phyloP scores from a whole-genome alignment of 2,329 filamentous ascomycete species.

The Stagonosporopsis chrysanthemi region DNA sequence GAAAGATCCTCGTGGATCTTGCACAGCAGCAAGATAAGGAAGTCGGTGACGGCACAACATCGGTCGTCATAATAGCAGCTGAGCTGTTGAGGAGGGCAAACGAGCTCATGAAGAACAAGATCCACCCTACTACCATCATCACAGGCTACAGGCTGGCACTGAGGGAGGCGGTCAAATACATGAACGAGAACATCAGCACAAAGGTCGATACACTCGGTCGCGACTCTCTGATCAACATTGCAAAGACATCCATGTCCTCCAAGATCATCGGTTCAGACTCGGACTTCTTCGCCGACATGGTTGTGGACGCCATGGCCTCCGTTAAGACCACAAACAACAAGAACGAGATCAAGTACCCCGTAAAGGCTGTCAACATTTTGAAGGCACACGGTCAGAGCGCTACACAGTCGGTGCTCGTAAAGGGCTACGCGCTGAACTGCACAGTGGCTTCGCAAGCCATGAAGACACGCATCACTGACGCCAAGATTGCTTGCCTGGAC shows the following conservation, averaged over 20 bases:
- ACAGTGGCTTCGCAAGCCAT: slow-evolving; percentile 98
- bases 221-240: slow-evolving; percentile 91
- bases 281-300: slow-evolving; percentile 97
- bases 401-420: slow-evolving; percentile 86
- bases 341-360: slow-evolving; percentile 92
- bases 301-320: slow-evolving; percentile 92
- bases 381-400: slow-evolving; percentile 97
- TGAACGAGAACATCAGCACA: slow-evolving; percentile 97
- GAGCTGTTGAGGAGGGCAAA: slow-evolving; percentile 93
- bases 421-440: slow-evolving; percentile 98
- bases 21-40: slow-evolving; percentile 99
- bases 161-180: slow-evolving; percentile 96
- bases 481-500: slow-evolving; percentile 95
- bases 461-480: slow-evolving; percentile 89
- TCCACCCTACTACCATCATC: slow-evolving; percentile 99
- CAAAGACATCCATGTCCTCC: slow-evolving; percentile 98
- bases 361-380: slow-evolving; percentile 98
- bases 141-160: slow-evolving; percentile 96
- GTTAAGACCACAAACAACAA: slow-evolving; percentile 93
- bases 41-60: slow-evolving; percentile 97
- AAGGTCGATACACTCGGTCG: slow-evolving; percentile 92
- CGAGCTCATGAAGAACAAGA: slow-evolving; percentile 99
- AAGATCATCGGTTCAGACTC: slow-evolving; percentile 97
- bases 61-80: slow-evolving; percentile 94
- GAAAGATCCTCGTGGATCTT: slow-evolving; percentile 97